Percentiles rank a stretch among this genome's conserved stretches.
These are phyloP conservation scores for Avena eriantha DNA, from an alignment of 176 grass and related monocot species.

Conservation along the genomic window DNA sequence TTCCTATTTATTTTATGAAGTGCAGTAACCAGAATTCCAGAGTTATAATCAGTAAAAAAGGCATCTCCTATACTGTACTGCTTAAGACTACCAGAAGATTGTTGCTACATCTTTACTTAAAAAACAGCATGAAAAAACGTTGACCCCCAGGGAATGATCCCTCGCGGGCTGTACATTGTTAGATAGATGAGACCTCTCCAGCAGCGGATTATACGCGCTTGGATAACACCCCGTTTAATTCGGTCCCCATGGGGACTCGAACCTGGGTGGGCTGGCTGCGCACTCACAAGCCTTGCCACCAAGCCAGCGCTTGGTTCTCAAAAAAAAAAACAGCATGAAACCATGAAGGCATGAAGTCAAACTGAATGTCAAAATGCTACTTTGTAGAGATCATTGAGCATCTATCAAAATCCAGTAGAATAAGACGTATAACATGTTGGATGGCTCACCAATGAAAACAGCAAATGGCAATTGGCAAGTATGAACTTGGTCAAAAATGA, in stretches of 20 bases:
- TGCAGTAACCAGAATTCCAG: conserved; percentile 15
- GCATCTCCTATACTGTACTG: not conserved
- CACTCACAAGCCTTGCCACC: no score
- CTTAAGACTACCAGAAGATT: not conserved
- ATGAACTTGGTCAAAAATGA: conserved; percentile 78
- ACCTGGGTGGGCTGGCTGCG: no score
- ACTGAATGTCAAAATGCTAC: conserved; percentile 9
- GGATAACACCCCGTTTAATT: no score
- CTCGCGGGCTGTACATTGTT: no score
- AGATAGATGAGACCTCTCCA: no score
- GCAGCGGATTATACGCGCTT: no score
- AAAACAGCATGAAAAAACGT: not conserved
- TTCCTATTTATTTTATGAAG: not conserved
- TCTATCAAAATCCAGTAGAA: conserved; percentile 18
- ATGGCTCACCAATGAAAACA: conserved; percentile 67
- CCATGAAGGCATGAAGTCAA: conserved; percentile 18
- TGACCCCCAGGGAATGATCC: no score
- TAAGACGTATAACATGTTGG: conserved; percentile 31
- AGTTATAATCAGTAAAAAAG: conserved; percentile 6
- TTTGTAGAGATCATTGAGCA: conserved; percentile 19
- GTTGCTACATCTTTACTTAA: conserved; percentile 3
- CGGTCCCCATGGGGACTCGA: no score
- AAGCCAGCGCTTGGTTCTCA: no score
- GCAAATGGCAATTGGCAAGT: conserved; percentile 65
- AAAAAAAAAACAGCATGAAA: not conserved